Conservation (phyloP, 1,284 basidiomycete species). For the Limonomyces culmigenus region DNA sequence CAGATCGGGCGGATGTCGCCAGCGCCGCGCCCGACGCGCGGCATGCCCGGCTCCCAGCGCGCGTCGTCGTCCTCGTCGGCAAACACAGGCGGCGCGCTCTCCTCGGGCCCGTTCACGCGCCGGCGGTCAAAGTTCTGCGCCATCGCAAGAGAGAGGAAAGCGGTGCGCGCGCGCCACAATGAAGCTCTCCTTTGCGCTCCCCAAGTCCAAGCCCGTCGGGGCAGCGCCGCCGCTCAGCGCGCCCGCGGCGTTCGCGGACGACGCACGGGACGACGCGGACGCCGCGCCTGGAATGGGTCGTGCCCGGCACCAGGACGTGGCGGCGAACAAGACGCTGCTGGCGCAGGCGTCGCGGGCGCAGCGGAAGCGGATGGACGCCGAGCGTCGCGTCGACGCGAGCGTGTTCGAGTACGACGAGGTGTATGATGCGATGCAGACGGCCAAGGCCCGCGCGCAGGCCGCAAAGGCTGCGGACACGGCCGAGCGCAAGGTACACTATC, state of each 20-base stretch:
- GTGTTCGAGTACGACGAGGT: conserved; percentile 96
- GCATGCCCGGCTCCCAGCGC: conserved; percentile 15
- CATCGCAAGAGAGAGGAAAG: conserved; percentile 13
- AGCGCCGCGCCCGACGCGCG: conserved; percentile 32
- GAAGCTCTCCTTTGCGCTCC: conserved; percentile 70
- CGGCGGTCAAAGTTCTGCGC: conserved; percentile 60
- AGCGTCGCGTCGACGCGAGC: conserved; percentile 64
- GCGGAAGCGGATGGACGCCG: conserved; percentile 56
- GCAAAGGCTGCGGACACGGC: conserved; percentile 56
- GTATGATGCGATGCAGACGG: conserved; percentile 90
- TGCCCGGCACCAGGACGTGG: conserved; percentile 17
- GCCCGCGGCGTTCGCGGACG: conserved; percentile 49
- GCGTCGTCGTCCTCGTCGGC: conserved; percentile 21
- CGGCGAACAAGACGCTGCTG: conserved; percentile 33
- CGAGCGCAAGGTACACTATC: conserved; percentile 46
- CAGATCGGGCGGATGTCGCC: conserved; percentile 73
- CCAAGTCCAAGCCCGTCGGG: conserved; percentile 27
- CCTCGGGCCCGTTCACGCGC: conserved; percentile 78
- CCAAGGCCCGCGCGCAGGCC: conserved; percentile 58
- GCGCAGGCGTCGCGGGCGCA: conserved; percentile 44
- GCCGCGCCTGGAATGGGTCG: conserved; percentile 16
- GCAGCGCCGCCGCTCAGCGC: conserved; percentile 38
- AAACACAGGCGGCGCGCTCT: conserved; percentile 52
- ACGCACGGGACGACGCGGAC: conserved; percentile 35
- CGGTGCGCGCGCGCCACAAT: conserved; percentile 20